phyloP scores from a whole-genome alignment of 805 yeast genomes.

The Saccharomycopsis sp. region DNA sequence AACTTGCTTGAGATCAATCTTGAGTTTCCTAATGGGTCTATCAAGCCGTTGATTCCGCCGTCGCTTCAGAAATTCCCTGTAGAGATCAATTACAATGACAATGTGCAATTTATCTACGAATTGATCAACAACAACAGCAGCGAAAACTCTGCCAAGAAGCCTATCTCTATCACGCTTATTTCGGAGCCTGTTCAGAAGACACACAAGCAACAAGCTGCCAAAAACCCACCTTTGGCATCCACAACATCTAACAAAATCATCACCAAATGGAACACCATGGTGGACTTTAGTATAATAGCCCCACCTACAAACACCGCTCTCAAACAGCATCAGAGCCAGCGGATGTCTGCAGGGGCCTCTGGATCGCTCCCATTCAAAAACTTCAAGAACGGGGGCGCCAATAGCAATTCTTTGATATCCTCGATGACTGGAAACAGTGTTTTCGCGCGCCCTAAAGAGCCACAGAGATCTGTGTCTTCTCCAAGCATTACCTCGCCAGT shows the following conservation, averaged over 20 bases:
- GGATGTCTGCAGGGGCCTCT: not conserved
- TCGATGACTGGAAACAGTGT: not conserved
- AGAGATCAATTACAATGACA: conserved; percentile 27
- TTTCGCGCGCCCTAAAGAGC: not conserved
- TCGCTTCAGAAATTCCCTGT: conserved; percentile 26
- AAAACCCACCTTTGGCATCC: not conserved
- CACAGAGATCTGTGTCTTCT: not conserved
- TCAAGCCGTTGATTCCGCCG: conserved; percentile 20
- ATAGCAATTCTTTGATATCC: conserved; percentile 3
- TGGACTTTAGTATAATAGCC: conserved; percentile 36
- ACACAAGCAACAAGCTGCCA: not conserved
- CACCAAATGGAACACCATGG: conserved; percentile 35
- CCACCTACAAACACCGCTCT: conserved; percentile 38
- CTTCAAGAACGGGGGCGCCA: conserved; percentile 2
- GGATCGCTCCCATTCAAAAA: not conserved
- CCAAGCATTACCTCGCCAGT: conserved; percentile 10
- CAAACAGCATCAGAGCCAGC: conserved; percentile 24
- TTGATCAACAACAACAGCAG: conserved; percentile 29
- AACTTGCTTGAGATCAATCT: conserved; percentile 23
- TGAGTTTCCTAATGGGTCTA: conserved; percentile 21
- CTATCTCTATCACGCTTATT: conserved; percentile 27
- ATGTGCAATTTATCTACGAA: conserved; percentile 33
- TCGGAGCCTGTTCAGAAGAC: conserved; percentile 22
- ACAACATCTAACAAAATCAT: conserved; percentile 23
- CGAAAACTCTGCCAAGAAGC: conserved; percentile 24